Base-by-base conservation (phyloP, 441 rosid genomes). In the Mallotus japonicus region DNA sequence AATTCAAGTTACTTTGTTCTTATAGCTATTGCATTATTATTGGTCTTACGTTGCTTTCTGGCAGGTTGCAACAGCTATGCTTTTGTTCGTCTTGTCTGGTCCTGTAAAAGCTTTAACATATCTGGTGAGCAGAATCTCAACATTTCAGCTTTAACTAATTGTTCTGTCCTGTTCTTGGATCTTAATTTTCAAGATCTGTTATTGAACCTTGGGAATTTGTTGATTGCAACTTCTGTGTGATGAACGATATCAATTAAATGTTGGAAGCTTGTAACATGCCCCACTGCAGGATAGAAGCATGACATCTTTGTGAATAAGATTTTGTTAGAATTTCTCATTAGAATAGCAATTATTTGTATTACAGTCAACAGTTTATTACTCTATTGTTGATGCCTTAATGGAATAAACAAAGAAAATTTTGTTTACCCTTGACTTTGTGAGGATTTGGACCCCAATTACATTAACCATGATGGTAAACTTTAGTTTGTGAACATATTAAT, bases 31-130 rank as follows among this genome's bases (percentile, higher is more conserved):
- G 67, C 32, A 42, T 69, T 77, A 40, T 61, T 73, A 51, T 60
- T 81, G 60, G 53, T 55, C 16, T 57, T 51, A 61, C 75, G 37
- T 60, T 65, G 75, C 49, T 70, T 5, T 61, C 42, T 77, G 74
- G 71, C 84, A 92, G 99, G 97, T 92, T 66, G 97, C 99, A 16
- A 92, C 97, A 3, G 90, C 93, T 51, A 81, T 91, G 87, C 82
- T 95, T 9, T 80, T 95, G 78, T 86, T 95, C 77, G 94, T 95
- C 47, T 79, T 92, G 81, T 91, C 96, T 47, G 97, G 97, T 79
- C 97, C 97, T 0, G 87, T 91, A 59, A 95, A 92, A 79, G 93
- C 99, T 53, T 78, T 95, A 73, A 85, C 88, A 64, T 91, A 87
- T 85, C 76, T 92, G 92, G 99, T 95, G 81, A 90, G 95, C 74